phyloP scores from a whole-genome alignment of 495 filamentous ascomycete species.

The Hyaloscypha variabilis region DNA sequence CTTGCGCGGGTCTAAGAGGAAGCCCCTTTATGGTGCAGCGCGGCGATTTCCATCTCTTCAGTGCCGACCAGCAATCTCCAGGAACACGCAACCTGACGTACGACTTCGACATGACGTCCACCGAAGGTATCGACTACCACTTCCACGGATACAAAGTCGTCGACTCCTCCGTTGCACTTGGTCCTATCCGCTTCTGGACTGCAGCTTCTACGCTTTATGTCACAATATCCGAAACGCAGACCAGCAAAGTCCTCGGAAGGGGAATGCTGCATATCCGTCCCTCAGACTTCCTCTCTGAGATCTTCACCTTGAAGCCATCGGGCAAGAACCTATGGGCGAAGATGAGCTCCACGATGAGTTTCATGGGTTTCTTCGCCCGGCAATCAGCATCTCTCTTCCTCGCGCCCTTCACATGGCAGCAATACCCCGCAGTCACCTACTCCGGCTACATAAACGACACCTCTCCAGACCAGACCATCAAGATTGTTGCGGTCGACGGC shows the following conservation, averaged over 20 bases:
- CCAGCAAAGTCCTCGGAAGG: slow-evolving; percentile 48
- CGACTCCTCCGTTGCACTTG: slow-evolving; percentile 59
- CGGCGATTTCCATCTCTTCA: slow-evolving; percentile 62
- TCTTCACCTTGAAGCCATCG: slow-evolving; percentile 54
- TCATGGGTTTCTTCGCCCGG: slow-evolving; percentile 59
- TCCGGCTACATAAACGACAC: slow-evolving; percentile 54
- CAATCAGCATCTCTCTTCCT: slow-evolving; percentile 59
- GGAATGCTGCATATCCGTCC: slow-evolving; percentile 62
- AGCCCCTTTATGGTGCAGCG: slow-evolving; percentile 63
- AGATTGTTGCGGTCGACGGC: slow-evolving; percentile 52
- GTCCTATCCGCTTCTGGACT: slow-evolving; percentile 56
- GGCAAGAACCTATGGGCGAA: slow-evolving; percentile 48
- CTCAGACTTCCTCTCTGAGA: slow-evolving; percentile 57
- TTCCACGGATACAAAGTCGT: slow-evolving; percentile 67
- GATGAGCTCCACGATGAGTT: slow-evolving; percentile 46
- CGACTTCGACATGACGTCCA: slow-evolving; percentile 59
- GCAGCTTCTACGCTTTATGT: slow-evolving; percentile 67
- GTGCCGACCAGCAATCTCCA: slow-evolving; percentile 50
- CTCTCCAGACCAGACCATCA: slow-evolving; percentile 36
- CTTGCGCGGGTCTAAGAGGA: slow-evolving; percentile 55
- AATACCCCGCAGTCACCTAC: slow-evolving; percentile 51
- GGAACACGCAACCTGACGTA: slow-evolving; percentile 63
- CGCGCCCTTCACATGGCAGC: slow-evolving; percentile 53
- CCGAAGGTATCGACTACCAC: slow-evolving; percentile 51
- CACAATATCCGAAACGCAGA: slow-evolving; percentile 44